A percentile compares a stretch with the other conserved stretches of the same genome.
These are phyloP conservation scores for Pseudogymnoascus sp. DNA, from an alignment of 2,329 filamentous ascomycete species.

Conservation along the genomic window DNA sequence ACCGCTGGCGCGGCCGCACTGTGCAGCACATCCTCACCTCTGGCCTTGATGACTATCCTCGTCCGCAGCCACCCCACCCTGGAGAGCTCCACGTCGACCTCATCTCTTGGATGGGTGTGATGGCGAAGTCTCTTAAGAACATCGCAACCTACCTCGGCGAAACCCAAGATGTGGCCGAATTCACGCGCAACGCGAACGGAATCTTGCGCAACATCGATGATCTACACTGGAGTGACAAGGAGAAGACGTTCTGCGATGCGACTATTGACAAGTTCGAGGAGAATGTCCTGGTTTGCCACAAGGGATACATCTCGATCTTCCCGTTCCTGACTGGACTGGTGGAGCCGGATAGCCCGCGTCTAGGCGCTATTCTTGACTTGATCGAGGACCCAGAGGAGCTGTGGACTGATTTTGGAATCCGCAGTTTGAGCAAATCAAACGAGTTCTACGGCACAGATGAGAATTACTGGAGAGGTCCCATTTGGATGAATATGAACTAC, in stretches of 20 bases:
- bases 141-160: conserved; percentile 71
- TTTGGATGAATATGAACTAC: conserved; percentile 98
- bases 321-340: conserved; percentile 83
- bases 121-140: conserved; percentile 76
- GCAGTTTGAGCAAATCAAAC: conserved; percentile 78
- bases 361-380: conserved; percentile 68
- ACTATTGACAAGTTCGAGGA: conserved; percentile 96
- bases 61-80: conserved; percentile 85
- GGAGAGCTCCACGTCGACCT: conserved; percentile 93
- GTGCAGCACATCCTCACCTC: conserved; percentile 83
- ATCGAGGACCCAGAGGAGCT: conserved; percentile 74
- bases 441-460: conserved; percentile 81
- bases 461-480: conserved; percentile 93
- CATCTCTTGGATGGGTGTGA: conserved; percentile 95
- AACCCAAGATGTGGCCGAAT: conserved; percentile 65
- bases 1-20: conserved; percentile 89
- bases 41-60: conserved; percentile 92
- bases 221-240: conserved; percentile 79
- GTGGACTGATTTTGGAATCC: conserved; percentile 84
- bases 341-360: conserved; percentile 60
- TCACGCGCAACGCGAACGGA: conserved; percentile 61
- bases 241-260: conserved; percentile 84
- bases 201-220: conserved; percentile 84
- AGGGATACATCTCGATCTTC: conserved; percentile 89
- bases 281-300: conserved; percentile 81